phyloP scores from a whole-genome alignment of 2,329 filamentous ascomycete species.

The Graphilbum fragrans region DNA sequence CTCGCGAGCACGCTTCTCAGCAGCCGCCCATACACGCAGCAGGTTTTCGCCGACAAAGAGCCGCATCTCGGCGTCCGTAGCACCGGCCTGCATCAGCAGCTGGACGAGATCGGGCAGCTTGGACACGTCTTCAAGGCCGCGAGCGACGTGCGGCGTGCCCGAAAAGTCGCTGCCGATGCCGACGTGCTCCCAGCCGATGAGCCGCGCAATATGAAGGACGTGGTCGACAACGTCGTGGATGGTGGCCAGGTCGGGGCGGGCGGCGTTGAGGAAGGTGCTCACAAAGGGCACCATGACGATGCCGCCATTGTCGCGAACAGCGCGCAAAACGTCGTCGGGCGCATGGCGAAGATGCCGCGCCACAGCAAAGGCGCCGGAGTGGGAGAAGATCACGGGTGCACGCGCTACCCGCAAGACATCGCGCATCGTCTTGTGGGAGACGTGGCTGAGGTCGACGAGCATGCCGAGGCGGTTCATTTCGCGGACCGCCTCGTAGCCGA shows the following conservation, averaged over 20 bases:
- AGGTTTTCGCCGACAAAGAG: no score
- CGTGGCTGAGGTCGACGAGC: constrained; percentile 5
- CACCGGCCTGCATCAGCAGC: no score
- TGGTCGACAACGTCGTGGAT: constrained; percentile 52
- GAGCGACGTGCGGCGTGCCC: constrained; percentile 53
- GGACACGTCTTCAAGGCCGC: constrained; percentile 70
- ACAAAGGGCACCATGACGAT: constrained; percentile 2
- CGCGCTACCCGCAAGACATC: constrained; percentile 1
- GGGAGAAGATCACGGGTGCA: constrained; percentile 2
- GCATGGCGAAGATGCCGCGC: constrained; percentile 20
- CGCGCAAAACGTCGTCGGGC: constrained; percentile 24
- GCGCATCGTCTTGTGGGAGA: constrained; percentile 3
- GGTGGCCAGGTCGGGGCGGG: background rate
- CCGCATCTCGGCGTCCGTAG: no score
- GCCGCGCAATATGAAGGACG: constrained; percentile 66
- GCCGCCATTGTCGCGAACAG: constrained; percentile 14
- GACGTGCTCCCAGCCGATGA: constrained; percentile 78
- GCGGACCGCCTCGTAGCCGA: background rate
- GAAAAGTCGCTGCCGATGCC: constrained; percentile 86
- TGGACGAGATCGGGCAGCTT: constrained; percentile 55
- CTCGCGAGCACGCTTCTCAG: no score
- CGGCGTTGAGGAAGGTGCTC: background rate
- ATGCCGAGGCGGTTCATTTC: constrained; percentile 5
- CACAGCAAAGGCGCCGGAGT: background rate
- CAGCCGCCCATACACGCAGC: no score